Conservation (phyloP, 768 basidiomycete genomes). For the Hericium alpestre region DNA sequence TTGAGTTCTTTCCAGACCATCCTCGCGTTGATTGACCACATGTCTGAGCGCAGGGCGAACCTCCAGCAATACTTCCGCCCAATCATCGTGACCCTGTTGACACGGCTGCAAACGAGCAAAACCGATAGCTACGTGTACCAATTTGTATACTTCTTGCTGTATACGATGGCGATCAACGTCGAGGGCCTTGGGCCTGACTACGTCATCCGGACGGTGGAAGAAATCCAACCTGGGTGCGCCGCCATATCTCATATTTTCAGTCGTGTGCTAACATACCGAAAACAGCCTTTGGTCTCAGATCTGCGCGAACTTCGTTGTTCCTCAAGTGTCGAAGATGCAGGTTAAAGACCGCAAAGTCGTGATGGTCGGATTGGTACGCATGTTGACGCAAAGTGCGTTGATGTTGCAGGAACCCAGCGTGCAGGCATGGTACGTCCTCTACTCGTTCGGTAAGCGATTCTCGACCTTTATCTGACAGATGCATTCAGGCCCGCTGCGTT, state of each 20-base stretch:
- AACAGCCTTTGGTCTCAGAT: slow-evolving; percentile 71
- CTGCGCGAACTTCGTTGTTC: slow-evolving; percentile 62
- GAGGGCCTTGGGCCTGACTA: slow-evolving; percentile 71
- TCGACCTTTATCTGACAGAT: not conserved
- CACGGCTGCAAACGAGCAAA: slow-evolving; percentile 77
- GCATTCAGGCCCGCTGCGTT: slow-evolving; percentile 56
- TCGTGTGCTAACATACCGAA: not conserved
- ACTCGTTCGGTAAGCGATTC: not conserved
- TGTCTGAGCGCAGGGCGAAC: slow-evolving; percentile 32
- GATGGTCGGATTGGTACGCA: slow-evolving; percentile 65
- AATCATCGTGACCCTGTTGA: slow-evolving; percentile 68
- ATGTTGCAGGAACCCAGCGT: slow-evolving; percentile 60
- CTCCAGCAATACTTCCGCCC: slow-evolving; percentile 69
- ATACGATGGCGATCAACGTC: slow-evolving; percentile 63
- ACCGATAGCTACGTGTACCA: slow-evolving; percentile 81
- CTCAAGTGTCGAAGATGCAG: slow-evolving; percentile 72
- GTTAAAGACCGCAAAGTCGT: slow-evolving; percentile 79
- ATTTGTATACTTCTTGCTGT: slow-evolving; percentile 71
- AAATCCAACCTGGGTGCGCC: slow-evolving; percentile 72
- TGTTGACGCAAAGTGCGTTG: slow-evolving; percentile 62
- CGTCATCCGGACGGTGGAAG: slow-evolving; percentile 67
- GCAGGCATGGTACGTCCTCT: slow-evolving; percentile 47
- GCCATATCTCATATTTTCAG: not conserved
- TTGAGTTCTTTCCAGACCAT: not conserved
- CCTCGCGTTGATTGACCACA: not conserved